Conservation (phyloP, 352 stramenopile genomes). For the Elongisporangium anandrum region DNA sequence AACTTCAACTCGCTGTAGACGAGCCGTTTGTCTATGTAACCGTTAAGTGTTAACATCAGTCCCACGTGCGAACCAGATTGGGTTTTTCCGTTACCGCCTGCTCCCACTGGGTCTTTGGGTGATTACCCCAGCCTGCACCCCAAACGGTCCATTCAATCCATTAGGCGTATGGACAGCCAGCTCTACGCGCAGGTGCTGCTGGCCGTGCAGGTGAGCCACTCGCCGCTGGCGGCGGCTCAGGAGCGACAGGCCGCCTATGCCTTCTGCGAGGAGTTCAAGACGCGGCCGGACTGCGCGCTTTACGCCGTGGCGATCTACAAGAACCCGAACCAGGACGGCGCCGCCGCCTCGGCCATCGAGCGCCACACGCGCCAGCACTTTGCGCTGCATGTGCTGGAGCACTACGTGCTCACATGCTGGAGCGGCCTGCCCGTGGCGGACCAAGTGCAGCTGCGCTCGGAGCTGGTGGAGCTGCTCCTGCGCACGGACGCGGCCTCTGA, state of each 20-base stretch:
- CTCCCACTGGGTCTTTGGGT: not conserved
- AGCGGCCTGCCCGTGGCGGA: constrained; percentile 31
- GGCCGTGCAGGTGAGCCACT: constrained; percentile 71
- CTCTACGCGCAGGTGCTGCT: constrained; percentile 72
- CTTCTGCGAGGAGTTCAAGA: constrained; percentile 78
- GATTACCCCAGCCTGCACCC: not conserved
- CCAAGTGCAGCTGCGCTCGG: constrained; percentile 38
- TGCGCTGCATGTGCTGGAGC: constrained; percentile 72
- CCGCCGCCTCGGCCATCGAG: constrained; percentile 19
- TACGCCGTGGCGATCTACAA: constrained; percentile 77
- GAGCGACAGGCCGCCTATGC: constrained; percentile 58
- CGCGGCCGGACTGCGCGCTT: constrained; percentile 52
- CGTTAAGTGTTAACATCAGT: no score
- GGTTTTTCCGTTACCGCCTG: not conserved
- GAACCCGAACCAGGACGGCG: constrained; percentile 24
- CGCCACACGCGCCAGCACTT: constrained; percentile 65
- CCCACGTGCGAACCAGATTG: not conserved
- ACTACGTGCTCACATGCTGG: constrained; percentile 63
- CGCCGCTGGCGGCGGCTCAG: constrained; percentile 28
- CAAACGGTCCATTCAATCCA: not conserved
- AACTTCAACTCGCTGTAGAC: no score
- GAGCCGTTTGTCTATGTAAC: no score
- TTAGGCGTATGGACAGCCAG: constrained; percentile 48
- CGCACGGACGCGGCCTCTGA: constrained; percentile 7
- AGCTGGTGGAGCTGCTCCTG: constrained; percentile 60